Conservation (phyloP, 148 eudicot genomes). For the Rhododendron griersonianum region DNA sequence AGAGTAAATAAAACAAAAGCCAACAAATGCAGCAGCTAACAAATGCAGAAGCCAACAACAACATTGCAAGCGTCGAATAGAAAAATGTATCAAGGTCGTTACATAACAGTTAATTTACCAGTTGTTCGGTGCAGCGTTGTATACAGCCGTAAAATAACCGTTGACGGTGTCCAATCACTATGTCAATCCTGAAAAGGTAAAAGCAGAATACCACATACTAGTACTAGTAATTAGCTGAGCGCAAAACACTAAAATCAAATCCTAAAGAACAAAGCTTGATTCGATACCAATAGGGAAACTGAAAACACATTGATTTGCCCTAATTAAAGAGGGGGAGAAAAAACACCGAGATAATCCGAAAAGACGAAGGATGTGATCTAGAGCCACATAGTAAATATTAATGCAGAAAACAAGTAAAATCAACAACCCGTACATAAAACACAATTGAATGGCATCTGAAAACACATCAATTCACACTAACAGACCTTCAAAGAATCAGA, state of each 20-base stretch:
- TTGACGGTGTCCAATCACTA: background rate
- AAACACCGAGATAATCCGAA: background rate
- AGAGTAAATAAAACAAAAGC: background rate
- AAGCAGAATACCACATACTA: background rate
- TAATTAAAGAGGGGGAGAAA: background rate
- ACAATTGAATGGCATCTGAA: background rate
- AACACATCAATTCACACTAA: background rate
- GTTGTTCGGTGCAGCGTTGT: background rate
- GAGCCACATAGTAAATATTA: background rate
- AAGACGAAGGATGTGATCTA: background rate
- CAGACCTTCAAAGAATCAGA: background rate
- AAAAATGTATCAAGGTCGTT: background rate
- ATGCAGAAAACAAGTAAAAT: background rate
- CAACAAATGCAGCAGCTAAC: background rate
- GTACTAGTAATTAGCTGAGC: background rate
- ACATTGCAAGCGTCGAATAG: background rate
- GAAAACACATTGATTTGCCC: background rate
- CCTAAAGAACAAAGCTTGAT: background rate
- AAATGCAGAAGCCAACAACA: background rate
- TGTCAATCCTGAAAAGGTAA: background rate
- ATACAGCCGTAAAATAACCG: background rate
- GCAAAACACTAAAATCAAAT: conserved; percentile 10
- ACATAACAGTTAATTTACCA: background rate
- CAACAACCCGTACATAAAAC: background rate
- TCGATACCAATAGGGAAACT: background rate